Base-by-base conservation (phyloP, 2,329 filamentous ascomycete species). In the Hypoxylon sp. region DNA sequence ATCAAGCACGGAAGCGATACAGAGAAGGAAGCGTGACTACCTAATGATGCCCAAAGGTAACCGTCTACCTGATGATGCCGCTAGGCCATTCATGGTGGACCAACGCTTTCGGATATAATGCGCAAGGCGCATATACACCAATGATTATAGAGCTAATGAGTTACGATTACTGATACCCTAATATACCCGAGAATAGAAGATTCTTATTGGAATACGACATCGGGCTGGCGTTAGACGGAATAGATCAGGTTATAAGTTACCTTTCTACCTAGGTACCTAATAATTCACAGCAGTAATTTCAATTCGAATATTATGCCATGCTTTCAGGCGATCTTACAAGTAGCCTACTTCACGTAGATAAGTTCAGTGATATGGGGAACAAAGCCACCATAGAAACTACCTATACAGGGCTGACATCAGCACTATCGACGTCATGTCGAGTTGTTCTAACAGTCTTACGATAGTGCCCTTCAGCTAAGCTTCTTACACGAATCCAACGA, bases 11-110 rank as follows among this genome's bases (percentile, higher is more conserved):
- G 48, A 11, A 43, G 43, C 9, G 55, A 63, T 7, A 23, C 51
- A 19, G 59, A 61, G 29, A 63, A 61, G 26, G 52, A 60, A 31
- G 62, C 60, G 32, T 60, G 26, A 25, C n/a, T n/a, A n/a, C n/a
- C n/a, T n/a, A n/a, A 51, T 19, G 13, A 12, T 31, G 27, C 8
- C 27, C 21, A 7, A 8, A 13, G 11, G 16, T 13, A 26, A 20
- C 12, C 37, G 11, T 8, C n/a, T 34, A 35, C 5, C 12, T 17
- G 3, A 20, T 16, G 17, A 32, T 34, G 15, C 19, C 20, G 25
- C 31, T 29, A 12, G 23, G 21, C 15, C 16, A 25, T 11, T 15
- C 6, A 13, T 21, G 23, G 12, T 11, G 7, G 20, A 25, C 29
- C 1, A 21, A 35, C n/a, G 29, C 17, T 15, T 29, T 30, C 16